Base-by-base conservation (phyloP, 192 early-diverging fungal genomes). In the Linnemannia hyalina region DNA sequence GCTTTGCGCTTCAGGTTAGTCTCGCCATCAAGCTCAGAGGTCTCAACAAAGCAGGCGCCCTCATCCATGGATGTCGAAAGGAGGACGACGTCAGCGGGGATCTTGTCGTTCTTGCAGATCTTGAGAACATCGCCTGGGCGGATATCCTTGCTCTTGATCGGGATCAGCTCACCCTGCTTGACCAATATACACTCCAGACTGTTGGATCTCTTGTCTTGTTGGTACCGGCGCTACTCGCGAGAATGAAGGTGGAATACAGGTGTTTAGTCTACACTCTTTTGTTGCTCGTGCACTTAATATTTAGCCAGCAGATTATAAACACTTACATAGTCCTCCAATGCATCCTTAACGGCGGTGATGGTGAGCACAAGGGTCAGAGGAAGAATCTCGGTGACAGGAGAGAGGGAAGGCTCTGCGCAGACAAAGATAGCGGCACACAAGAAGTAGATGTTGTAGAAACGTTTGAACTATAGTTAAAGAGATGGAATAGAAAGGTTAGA, bases 1-100 rank as follows among this genome's bases (percentile, higher is more conserved):
- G 98, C 95, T 80, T 97, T 97, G 76, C 98, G 96, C 81, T 99
- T 99, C 49, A 99, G 90, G 84, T 99, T 99, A 11, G 97, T 97
- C 85, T 99, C 98, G 47, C 98, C 98, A 88, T 99, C 98, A 32
- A 99, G 89, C 82, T 98, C 98, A 78, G 95, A 96, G 68, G 98
- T 99, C 90, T 99, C 98, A 71, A 98, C 97, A 88, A 98, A 99
- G 82, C 96, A 97, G 70, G 98, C 91, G 38, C 96, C 97, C 79
- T 99, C 97, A 23, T 97, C 97, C 88, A 98, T 97, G 29, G 94
- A 95, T 55, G 93, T 95, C 82, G 95, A 95, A 6, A 99, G 79
- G 9, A 99, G 74, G 60, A 99, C 91, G 74, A 99, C 85, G 87
- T 99, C 98, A 1, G 98, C 98, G 2, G 97, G 97, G 83, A 99